A percentile compares a stretch with the other conserved stretches of the same genome.
These are phyloP conservation scores for Wickerhamomyces hampshirensis DNA, from an alignment of 805 yeast genomes.

Conservation along the genomic window DNA sequence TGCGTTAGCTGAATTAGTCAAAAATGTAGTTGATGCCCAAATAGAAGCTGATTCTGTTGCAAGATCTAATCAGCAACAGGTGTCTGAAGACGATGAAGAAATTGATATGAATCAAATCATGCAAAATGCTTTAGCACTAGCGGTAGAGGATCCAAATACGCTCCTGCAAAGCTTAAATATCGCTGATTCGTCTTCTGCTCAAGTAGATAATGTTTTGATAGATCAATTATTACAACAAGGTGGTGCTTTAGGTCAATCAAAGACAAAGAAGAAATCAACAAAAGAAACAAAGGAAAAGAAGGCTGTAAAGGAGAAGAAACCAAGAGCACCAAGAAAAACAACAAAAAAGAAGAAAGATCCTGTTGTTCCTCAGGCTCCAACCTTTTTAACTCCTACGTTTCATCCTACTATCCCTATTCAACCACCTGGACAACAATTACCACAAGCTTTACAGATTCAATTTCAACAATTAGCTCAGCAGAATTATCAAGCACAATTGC, in stretches of 20 bases:
- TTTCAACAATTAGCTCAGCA: constrained; percentile 23
- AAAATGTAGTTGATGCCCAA: constrained; percentile 44
- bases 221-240: constrained; percentile 24
- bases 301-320: constrained; percentile 23
- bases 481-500: not conserved
- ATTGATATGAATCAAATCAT: constrained; percentile 68
- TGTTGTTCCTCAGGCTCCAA: constrained; percentile 20
- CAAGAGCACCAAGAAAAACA: constrained; percentile 25
- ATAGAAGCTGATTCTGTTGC: constrained; percentile 8
- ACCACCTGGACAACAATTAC: constrained; percentile 19
- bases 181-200: constrained; percentile 11
- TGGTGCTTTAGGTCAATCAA: constrained; percentile 11
- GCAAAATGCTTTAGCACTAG: constrained; percentile 75
- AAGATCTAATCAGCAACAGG: constrained; percentile 4
- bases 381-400: constrained; percentile 7
- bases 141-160: constrained; percentile 55
- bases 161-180: constrained; percentile 34
- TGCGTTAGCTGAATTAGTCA: constrained; percentile 52
- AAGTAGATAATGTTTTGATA: constrained; percentile 7
- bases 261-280: constrained; percentile 14
- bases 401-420: constrained; percentile 14
- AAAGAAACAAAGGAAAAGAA: constrained; percentile 20
- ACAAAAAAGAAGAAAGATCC: constrained; percentile 24
- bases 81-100: constrained; percentile 34
- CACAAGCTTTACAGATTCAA: constrained; percentile 19